phyloP scores from a whole-genome alignment of 345 rosid species.

The Citrus trifoliata region DNA sequence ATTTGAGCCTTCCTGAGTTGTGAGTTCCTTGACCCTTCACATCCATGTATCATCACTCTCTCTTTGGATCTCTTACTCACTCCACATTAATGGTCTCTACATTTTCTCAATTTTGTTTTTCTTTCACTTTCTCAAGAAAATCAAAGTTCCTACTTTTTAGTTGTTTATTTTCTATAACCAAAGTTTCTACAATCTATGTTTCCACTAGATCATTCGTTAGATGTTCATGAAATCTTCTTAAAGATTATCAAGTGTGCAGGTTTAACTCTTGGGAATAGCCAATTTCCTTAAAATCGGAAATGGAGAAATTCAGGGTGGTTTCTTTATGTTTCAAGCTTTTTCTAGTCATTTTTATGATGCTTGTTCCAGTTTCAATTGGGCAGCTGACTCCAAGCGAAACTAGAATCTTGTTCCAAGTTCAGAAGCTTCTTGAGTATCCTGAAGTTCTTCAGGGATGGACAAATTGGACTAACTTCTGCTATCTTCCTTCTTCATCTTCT shows the following conservation, averaged over 20 bases:
- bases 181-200: background rate
- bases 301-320: conserved; percentile 27
- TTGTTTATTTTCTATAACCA: background rate
- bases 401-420: conserved; percentile 52
- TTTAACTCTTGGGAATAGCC: background rate
- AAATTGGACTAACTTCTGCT: conserved; percentile 72
- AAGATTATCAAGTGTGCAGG: background rate
- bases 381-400: conserved; percentile 58
- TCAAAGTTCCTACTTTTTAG: background rate
- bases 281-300: background rate
- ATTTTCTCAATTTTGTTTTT: background rate
- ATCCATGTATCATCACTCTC: background rate
- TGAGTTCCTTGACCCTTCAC: too few species aligned
- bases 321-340: conserved; percentile 16
- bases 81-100: background rate
- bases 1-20: too few species aligned
- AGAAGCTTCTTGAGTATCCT: conserved; percentile 68
- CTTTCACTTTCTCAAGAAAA: conserved; percentile 16
- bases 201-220: background rate
- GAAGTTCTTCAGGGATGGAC: conserved; percentile 66
- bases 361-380: conserved; percentile 35
- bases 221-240: background rate
- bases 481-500: conserved; percentile 57
- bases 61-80: background rate
- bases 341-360: conserved; percentile 20